Conservation (phyloP, 1,139 yeast species). For the Lizanozyma gosingica region DNA sequence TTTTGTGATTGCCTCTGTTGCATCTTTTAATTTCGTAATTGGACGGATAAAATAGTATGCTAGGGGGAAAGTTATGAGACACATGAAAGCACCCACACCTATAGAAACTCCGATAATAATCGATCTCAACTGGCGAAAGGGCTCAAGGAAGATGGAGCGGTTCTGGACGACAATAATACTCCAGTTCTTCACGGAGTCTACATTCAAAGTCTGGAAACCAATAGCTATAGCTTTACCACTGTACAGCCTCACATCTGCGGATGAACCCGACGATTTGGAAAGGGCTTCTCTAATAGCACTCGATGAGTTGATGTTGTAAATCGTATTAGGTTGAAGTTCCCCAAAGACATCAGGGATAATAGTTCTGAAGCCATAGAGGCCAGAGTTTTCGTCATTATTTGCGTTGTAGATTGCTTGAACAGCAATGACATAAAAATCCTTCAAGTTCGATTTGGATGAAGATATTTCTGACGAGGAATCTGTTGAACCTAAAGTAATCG, state of each 20-base stretch:
- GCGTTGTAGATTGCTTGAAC: slow-evolving; percentile 12
- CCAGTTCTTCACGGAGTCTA: slow-evolving; percentile 53
- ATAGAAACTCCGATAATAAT: slow-evolving; percentile 73
- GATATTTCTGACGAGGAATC: slow-evolving; percentile 20
- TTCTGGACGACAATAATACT: slow-evolving; percentile 66
- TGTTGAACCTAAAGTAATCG: slow-evolving; percentile 31
- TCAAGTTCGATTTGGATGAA: slow-evolving; percentile 24
- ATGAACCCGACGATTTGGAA: slow-evolving; percentile 38
- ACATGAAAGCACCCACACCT: slow-evolving; percentile 70
- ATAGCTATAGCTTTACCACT: slow-evolving; percentile 46
- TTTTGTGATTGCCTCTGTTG: slow-evolving; percentile 57
- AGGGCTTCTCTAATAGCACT: slow-evolving; percentile 36
- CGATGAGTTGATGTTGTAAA: slow-evolving; percentile 21
- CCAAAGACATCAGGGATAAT: neutral
- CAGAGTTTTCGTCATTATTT: slow-evolving; percentile 31
- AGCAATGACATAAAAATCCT: slow-evolving; percentile 5
- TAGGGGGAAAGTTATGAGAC: slow-evolving; percentile 67
- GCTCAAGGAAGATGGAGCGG: slow-evolving; percentile 49
- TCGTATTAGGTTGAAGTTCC: slow-evolving; percentile 13
- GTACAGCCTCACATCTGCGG: slow-evolving; percentile 35
- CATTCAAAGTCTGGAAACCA: slow-evolving; percentile 55
- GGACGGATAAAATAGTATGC: slow-evolving; percentile 86
- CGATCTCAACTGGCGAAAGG: slow-evolving; percentile 52
- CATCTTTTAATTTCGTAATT: slow-evolving; percentile 68
- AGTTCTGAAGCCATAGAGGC: slow-evolving; percentile 8